These are phyloP conservation scores for Lindgomyces ingoldianus DNA, from an alignment of 495 filamentous ascomycete species.

Conservation along the genomic window DNA sequence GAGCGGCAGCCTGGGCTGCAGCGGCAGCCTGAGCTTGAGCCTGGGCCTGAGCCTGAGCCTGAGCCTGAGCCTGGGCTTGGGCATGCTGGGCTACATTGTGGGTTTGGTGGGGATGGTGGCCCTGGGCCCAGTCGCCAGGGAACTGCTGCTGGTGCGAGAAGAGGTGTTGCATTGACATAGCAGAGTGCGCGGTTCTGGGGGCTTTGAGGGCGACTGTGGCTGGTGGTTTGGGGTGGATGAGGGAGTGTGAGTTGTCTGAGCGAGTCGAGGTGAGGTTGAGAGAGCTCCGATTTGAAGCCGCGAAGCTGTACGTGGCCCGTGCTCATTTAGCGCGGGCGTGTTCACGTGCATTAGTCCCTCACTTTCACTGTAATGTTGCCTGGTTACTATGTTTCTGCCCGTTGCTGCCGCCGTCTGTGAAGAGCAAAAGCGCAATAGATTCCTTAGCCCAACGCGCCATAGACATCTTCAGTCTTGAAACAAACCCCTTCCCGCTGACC, in stretches of 20 bases:
- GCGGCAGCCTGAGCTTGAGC: slow-evolving; percentile 63
- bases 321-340: not conserved
- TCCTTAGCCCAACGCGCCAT: not conserved
- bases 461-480: not conserved
- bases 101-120: slow-evolving; percentile 59
- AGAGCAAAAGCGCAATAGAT: too few species aligned
- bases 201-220: not conserved
- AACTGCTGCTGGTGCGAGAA: slow-evolving; percentile 83
- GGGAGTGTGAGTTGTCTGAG: too few species aligned
- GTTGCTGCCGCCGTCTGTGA: too few species aligned
- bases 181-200: not conserved
- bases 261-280: too few species aligned
- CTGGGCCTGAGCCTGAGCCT: slow-evolving; percentile 55
- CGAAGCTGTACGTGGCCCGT: not conserved
- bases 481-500: not conserved
- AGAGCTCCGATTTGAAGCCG: not conserved
- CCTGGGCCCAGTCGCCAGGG: slow-evolving; percentile 64
- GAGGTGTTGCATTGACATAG: slow-evolving; percentile 50
- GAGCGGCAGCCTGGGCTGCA: slow-evolving; percentile 64
- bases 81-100: slow-evolving; percentile 58
- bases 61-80: slow-evolving; percentile 43
- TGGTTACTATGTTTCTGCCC: too few species aligned
- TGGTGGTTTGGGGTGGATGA: not conserved
- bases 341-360: too few species aligned
- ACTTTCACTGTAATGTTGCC: too few species aligned